Evolutionary conservation across 306 rosid species (phyloP), one percentile per base, ranked within the genome.

Genomic region (Vigna nakashimae): DNA sequence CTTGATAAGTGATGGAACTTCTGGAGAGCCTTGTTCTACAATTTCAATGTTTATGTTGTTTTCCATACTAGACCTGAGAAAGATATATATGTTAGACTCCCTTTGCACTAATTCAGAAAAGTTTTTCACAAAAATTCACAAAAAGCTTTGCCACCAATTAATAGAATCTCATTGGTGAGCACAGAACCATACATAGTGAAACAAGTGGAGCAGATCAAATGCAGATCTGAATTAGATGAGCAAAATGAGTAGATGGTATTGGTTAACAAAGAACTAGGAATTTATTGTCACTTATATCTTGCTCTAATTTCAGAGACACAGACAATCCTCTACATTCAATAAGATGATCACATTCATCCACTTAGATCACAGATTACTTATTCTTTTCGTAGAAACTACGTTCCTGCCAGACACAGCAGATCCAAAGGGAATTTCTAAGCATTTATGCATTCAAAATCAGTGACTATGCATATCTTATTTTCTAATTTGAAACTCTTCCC

Each of bases 1-100:
- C 71, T 67, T 77, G 34, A 91, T 86, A 9, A 88, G 85, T 73
- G 91, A 22, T 81, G 98, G 98, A 79, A 80, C 76, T 73, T 81
- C 87, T 52, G 84, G 57, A 16, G 74, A 60, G 10, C 48, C 84
- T 71, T 71, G 77, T 45, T 63, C 82, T 32, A 12, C 43, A 20
- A 69, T 45, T 60, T 67, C 88, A 66, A 56, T 4, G 9, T 36
- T 11, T 74, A 46, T 72, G 49, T 69, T 81, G 36, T 69, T 69
- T 58, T 88, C 91, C 90, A 86, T 87, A 10, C 53, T 69, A 71
- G 59, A 69, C 80, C 85, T 86, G 87, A 62, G 73, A 73, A 58
- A 49, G 30, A 42, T 42, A 14, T 75, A 32, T 59, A 13, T 34
- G 24, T 63, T 63, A 63, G 68, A 63, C 48, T 34, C 7, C 68